phyloP scores from a whole-genome alignment of 129 eudicot species.

The Solidago caesia region DNA sequence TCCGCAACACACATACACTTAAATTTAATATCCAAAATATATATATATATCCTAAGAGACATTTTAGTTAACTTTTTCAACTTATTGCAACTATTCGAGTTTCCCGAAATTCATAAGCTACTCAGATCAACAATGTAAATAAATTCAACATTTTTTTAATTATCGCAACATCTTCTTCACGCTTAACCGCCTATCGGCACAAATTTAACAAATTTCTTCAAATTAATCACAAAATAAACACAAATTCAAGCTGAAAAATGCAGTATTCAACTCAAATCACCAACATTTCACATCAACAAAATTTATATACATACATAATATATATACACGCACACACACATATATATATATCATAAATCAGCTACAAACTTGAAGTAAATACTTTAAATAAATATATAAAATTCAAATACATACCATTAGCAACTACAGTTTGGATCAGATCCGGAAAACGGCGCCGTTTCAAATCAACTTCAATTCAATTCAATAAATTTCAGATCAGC shows the following conservation, averaged over 20 bases:
- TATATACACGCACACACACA: too few species aligned
- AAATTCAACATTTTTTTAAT: slow-evolving; percentile 7
- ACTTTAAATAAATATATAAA: background rate
- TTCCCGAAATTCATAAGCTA: slow-evolving; percentile 1
- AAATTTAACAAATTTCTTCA: background rate
- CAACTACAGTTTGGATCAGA: slow-evolving; percentile 31
- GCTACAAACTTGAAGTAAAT: background rate
- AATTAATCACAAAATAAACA: slow-evolving; percentile 17
- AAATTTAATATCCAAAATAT: too few species aligned
- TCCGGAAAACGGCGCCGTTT: slow-evolving; percentile 32
- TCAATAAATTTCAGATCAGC: slow-evolving; percentile 21
- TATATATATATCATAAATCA: slow-evolving; percentile 19
- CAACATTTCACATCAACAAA: slow-evolving; percentile 13
- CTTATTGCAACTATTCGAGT: slow-evolving; percentile 7
- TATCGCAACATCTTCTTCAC: slow-evolving; percentile 17
- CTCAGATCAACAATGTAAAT: slow-evolving; percentile 25
- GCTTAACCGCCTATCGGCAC: slow-evolving; percentile 15
- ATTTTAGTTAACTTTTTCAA: background rate
- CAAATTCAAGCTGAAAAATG: background rate
- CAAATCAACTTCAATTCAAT: slow-evolving; percentile 20
- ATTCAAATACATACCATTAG: slow-evolving; percentile 27
- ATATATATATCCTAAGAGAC: too few species aligned
- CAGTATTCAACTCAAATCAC: slow-evolving; percentile 17
- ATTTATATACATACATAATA: background rate
- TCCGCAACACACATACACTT: too few species aligned